Evolutionary conservation across 805 yeast genomes (phyloP), one percentile per base, ranked within the genome.

Genomic region (Suhomyces pyralidae): DNA sequence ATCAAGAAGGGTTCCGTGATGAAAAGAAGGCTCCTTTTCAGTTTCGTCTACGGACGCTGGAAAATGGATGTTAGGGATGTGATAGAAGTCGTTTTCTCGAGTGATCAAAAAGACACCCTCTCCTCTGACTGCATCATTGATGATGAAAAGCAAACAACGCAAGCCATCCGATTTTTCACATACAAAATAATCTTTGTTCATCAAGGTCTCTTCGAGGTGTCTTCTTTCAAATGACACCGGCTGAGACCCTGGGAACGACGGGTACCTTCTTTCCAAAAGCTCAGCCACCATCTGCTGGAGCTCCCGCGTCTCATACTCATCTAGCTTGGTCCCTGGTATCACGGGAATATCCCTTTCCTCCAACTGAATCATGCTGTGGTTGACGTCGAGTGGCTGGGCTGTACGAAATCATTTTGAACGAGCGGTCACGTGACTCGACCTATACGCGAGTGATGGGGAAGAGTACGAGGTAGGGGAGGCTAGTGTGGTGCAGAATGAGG

Each of bases 131-230:
- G 87, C 86, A 51, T 85, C 86, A 32, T 81, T 71, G 69, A 88
- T 69, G 4, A 85, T 78, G 49, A 87, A 79, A 77, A 94, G 76
- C 50, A 94, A 73, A 53, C 96, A 90, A 50, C 99, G 76, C 47
- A 93, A 73, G 0, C 99, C 99, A 69, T 94, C 99, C 0, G 94
- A 83, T 66, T 94, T 94, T 63, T 94, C 99, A 72, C 99, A 96
- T 0, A 94, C 99, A 59, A 84, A 85, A 65, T 92, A 94, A 62
- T 96, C 98, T 53, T 85, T 84, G 3, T 78, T 70, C 64, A 79
- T 65, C 46, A 94, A 72, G 32, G 84, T 81, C 46, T 82, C 81
- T 66, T 67, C 66, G 22, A 94, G 74, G 69, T 93, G 97, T 32
- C 78, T 73, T 51, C 90, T 77, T 43, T 88, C 85, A 65, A 94